Evolutionary conservation across 2,329 filamentous ascomycete species (phyloP).

Genomic region (Hortaea sp.): DNA sequence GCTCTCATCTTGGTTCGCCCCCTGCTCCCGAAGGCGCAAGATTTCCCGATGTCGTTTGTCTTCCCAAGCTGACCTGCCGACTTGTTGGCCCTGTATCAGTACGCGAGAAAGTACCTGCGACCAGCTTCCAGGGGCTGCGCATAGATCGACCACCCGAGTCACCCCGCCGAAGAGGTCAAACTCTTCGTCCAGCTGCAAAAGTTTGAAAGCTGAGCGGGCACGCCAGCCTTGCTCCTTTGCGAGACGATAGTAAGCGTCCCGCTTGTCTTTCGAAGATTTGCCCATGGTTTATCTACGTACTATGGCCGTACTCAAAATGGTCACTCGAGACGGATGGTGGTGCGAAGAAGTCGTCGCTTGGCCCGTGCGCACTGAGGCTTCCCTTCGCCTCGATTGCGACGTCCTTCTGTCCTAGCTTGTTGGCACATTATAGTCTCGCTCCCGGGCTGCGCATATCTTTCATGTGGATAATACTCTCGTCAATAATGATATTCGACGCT

Average conservation of each 20-base stretch:
- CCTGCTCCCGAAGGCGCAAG: slow-evolving; percentile 8
- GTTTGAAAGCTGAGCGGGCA: slow-evolving; percentile 89
- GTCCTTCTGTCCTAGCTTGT: too few species aligned
- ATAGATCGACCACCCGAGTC: slow-evolving; percentile 87
- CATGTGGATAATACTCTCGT: too few species aligned
- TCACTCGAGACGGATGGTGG: too few species aligned
- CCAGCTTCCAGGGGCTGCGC: slow-evolving; percentile 93
- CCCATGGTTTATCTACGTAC: slow-evolving; percentile 14
- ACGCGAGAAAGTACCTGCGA: slow-evolving; percentile 91
- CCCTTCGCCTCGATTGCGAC: too few species aligned
- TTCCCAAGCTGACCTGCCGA: slow-evolving; percentile 77
- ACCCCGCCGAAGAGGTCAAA: slow-evolving; percentile 90
- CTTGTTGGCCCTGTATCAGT: slow-evolving; percentile 85
- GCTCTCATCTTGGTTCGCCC: not conserved
- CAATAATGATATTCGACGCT: too few species aligned
- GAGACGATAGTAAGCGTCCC: slow-evolving; percentile 93
- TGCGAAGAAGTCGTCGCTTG: too few species aligned
- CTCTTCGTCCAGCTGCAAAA: slow-evolving; percentile 90
- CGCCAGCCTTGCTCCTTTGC: slow-evolving; percentile 99
- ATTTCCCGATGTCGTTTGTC: slow-evolving; percentile 57
- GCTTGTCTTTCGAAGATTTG: slow-evolving; percentile 97
- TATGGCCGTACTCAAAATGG: too few species aligned
- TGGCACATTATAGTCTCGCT: too few species aligned
- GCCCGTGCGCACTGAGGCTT: too few species aligned
- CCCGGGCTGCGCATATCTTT: too few species aligned